Base-by-base conservation (phyloP, 2,329 filamentous ascomycete genomes). In the Penicillium hordei region DNA sequence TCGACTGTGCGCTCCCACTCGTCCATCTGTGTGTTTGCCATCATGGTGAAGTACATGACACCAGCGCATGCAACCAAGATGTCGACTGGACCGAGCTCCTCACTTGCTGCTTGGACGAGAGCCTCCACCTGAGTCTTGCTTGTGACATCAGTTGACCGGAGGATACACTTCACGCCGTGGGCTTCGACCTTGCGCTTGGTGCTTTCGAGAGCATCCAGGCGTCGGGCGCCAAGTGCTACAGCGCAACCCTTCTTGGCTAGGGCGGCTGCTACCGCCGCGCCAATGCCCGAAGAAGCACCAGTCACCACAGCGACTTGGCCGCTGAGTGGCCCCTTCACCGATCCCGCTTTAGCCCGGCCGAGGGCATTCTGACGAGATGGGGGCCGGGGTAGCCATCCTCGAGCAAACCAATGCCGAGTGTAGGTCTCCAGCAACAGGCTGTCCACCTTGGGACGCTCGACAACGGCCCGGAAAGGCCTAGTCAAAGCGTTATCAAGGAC, bases 11-110 rank as follows among this genome's bases (percentile, higher is more conserved):
- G 87, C 62, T 92, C 86, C 90, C 90, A 93, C 67, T 93, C 87
- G 5, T 90, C 88, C 0, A 80, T 83, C 62, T 89, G 83, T 17
- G 79, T 82, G 70, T 92, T 93, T 56, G 87, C 85, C 90, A 93
- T 93, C 86, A 93, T 87, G 54, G 90, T 93, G 76, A 87, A 93
- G 78, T 93, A 93, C 90, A 93, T 93, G 70, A 93, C 90, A 36
- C 90, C 90, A 0, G 90, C 90, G 68, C 89, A 91, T 40, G 86
- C 86, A 49, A 93, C 85, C n/a, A 93, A 82, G 51, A 93, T 89
- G 70, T 93, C 90, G 44, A 93, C 80, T 0, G 87, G 84, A 0
- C 89, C 90, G 0, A 93, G 85, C 64, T 86, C 78, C 45, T 83
- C 80, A 27, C 78, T 78, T 1, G 88, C 80, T 0, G 82, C 79